These are phyloP conservation scores for Teratosphaeria pseudoeucalypti DNA, from an alignment of 2,329 filamentous ascomycete genomes.

Conservation along the genomic window DNA sequence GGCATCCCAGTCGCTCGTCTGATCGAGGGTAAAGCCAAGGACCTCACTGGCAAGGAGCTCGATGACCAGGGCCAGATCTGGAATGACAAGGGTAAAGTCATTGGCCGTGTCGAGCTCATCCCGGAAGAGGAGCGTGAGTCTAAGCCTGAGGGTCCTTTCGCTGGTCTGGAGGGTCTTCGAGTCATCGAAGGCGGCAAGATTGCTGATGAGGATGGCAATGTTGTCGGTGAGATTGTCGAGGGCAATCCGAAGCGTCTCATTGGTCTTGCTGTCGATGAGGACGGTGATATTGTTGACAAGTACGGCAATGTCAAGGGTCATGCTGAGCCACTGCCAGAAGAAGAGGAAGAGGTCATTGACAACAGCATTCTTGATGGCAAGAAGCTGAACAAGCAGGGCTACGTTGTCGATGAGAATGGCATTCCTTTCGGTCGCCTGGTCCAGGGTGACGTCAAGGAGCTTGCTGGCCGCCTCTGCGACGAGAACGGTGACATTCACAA, in stretches of 20 bases:
- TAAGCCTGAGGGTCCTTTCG: constrained; percentile 42
- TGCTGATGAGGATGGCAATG: constrained; percentile 41
- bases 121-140: constrained; percentile 51
- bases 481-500: constrained; percentile 62
- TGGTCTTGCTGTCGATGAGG: constrained; percentile 50
- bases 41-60: constrained; percentile 57
- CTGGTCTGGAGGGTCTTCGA: constrained; percentile 38
- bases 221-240: constrained; percentile 45
- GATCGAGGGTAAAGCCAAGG: constrained; percentile 54
- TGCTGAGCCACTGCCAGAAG: constrained; percentile 42
- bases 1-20: constrained; percentile 50
- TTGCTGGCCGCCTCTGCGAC: constrained; percentile 60
- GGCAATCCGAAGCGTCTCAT: constrained; percentile 51
- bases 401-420: constrained; percentile 40
- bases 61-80: constrained; percentile 62
- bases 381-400: constrained; percentile 40
- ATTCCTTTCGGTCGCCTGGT: constrained; percentile 51
- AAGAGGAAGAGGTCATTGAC: constrained; percentile 31
- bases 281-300: constrained; percentile 53
- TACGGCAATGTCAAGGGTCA: constrained; percentile 52
- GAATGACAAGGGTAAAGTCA: constrained; percentile 61
- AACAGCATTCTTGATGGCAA: constrained; percentile 37
- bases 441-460: constrained; percentile 53
- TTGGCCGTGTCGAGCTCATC: constrained; percentile 58
- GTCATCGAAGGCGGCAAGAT: constrained; percentile 39